Percentiles rank a stretch among this genome's conserved stretches.
Conservation (phyloP, 495 filamentous ascomycete genomes). For the Chaetomium cochliodes region DNA sequence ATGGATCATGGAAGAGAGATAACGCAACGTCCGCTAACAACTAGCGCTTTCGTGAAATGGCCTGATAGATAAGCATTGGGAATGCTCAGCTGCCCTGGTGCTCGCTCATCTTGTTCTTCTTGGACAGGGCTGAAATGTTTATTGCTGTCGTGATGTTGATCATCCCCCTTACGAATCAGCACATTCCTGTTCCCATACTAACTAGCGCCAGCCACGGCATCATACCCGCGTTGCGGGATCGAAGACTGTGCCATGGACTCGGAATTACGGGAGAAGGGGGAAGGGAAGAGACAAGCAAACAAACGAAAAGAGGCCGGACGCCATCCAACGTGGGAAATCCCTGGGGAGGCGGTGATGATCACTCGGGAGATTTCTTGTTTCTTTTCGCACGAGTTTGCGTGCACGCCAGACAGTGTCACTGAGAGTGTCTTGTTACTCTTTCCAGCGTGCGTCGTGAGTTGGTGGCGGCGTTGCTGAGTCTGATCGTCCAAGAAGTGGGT, state of each 20-base stretch:
- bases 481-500: not conserved
- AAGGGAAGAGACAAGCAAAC: not conserved
- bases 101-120: not conserved
- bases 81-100: not conserved
- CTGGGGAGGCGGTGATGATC: not conserved
- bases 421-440: conserved; percentile 2
- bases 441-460: conserved; percentile 8
- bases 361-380: not conserved
- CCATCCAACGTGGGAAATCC: not conserved
- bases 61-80: not conserved
- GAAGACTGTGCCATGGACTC: not conserved
- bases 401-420: not conserved
- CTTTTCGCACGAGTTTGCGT: not conserved
- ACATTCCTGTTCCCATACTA: too few relatives aligned
- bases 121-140: not conserved
- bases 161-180: not conserved
- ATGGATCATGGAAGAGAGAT: too few relatives aligned
- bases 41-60: not conserved
- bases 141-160: conserved; percentile 1
- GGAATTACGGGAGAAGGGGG: conserved; percentile 1
- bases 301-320: not conserved
- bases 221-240: conserved; percentile 6
- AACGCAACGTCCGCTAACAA: not conserved
- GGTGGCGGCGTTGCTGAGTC: conserved; percentile 4
- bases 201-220: conserved; percentile 6